Base-by-base conservation (phyloP, 2,329 filamentous ascomycete species). In the Phaeosphaeriaceae sp. region DNA sequence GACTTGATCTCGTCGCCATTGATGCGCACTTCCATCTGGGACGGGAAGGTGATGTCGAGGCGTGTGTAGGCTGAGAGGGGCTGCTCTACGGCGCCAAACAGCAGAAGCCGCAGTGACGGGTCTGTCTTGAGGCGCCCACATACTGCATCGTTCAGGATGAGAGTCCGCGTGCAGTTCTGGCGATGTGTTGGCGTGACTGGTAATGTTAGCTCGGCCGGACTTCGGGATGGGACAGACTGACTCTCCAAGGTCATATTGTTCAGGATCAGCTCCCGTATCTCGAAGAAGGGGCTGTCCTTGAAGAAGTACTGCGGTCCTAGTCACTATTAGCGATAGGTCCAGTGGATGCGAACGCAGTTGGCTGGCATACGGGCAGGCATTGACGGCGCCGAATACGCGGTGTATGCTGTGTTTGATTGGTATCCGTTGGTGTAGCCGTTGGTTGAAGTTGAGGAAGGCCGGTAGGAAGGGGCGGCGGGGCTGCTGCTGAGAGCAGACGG, bases 1-100 rank as follows among this genome's bases (percentile, higher is more conserved):
- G 91, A 90, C 77, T 94, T 95, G 66, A 97, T 85, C 56, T 97
- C 92, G 33, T 90, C 90, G 10, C 88, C 85, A 68, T 99, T 99
- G 55, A 97, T 87, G 74, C 93, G 94, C 56, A 99, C 85, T 75
- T 99, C 95, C 31, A 95, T 91, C 78, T 97, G 93, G 68, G 94
- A 88, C 1, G 95, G 95, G 65, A 99, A 99, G 0, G 91, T 82
- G 53, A 99, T 88, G 61, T 98, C 92, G 36, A 81, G 78, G 24
- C 73, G 68, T 4, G 71, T 60, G 58, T 63, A 78, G 7, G 60
- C 63, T 2, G 66, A 58, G 0, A 76, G 63, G 6, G 71, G 68
- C 20, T 78, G 79, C 55, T 92, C 89, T 1, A 83, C 81, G 3
- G 91, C 88, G 70, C 93, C 96, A 73, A 96, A 97, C 4, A 97